These are phyloP conservation scores for Fusarium pininemorale DNA, from an alignment of 2,329 filamentous ascomycete species.

Conservation along the genomic window DNA sequence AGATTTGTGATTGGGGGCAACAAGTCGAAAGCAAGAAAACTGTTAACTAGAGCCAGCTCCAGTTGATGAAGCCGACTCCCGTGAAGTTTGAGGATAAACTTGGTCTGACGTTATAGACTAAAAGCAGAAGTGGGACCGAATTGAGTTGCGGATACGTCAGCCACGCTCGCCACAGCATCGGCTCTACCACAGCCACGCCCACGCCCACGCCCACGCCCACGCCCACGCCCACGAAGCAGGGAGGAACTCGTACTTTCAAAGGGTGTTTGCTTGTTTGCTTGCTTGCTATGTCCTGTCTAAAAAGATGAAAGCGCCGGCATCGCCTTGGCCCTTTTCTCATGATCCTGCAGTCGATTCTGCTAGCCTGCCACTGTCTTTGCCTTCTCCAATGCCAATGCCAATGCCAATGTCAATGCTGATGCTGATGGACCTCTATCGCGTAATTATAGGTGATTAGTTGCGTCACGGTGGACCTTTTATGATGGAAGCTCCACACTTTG, in stretches of 20 bases:
- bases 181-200: constrained; percentile 7
- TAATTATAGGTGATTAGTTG: constrained; percentile 29
- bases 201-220: not conserved
- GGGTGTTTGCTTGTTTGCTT: not conserved
- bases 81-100: constrained; percentile 8
- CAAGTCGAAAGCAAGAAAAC: not conserved
- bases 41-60: not conserved
- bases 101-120: constrained; percentile 14
- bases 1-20: not conserved
- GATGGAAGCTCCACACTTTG: constrained; percentile 6
- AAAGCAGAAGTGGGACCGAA: not conserved
- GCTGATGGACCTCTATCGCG: constrained; percentile 9
- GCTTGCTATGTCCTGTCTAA: not conserved
- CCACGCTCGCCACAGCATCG: constrained; percentile 5
- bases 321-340: not conserved
- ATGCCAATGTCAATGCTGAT: not conserved
- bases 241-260: not conserved
- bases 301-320: not conserved
- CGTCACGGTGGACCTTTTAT: constrained; percentile 28
- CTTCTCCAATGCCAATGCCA: not conserved
- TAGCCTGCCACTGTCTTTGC: not conserved
- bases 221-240: not conserved
- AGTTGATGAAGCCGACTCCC: constrained; percentile 15
- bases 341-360: not conserved
- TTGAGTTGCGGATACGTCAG: not conserved